Conservation (phyloP, 257 asterid genomes). For the Solanum gandarillasii region DNA sequence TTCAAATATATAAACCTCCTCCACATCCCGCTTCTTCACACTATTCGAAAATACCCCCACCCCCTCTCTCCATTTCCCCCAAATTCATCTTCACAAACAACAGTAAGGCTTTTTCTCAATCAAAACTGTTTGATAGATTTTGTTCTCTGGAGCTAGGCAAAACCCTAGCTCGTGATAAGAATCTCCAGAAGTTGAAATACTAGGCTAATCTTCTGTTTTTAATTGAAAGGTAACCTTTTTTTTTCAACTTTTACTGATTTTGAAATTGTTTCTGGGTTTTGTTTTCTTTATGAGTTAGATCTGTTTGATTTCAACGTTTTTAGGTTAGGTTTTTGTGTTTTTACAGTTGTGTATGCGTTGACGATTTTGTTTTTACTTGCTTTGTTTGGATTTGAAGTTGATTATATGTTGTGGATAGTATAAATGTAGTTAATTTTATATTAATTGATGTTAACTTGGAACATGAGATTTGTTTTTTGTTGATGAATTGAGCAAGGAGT, state of each 20-base stretch:
- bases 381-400: neutral
- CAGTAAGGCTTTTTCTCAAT: neutral
- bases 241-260: neutral
- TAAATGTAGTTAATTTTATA: neutral
- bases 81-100: neutral
- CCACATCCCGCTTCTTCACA: slow-evolving; percentile 50
- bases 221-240: neutral
- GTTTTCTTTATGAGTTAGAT: neutral
- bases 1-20: neutral
- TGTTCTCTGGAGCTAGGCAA: neutral
- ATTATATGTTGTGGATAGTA: neutral
- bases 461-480: neutral
- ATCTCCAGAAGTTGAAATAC: neutral
- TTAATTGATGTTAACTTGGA: neutral
- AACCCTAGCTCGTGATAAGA: neutral
- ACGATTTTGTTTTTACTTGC: neutral
- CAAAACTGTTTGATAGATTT: neutral
- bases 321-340: neutral
- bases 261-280: neutral
- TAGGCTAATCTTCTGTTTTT: neutral
- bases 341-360: neutral
- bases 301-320: neutral
- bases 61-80: neutral
- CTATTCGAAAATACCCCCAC: slow-evolving; percentile 29
- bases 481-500: neutral